Base-by-base conservation (phyloP, 1,284 basidiomycete genomes). In the Veloboletus limbatus region DNA sequence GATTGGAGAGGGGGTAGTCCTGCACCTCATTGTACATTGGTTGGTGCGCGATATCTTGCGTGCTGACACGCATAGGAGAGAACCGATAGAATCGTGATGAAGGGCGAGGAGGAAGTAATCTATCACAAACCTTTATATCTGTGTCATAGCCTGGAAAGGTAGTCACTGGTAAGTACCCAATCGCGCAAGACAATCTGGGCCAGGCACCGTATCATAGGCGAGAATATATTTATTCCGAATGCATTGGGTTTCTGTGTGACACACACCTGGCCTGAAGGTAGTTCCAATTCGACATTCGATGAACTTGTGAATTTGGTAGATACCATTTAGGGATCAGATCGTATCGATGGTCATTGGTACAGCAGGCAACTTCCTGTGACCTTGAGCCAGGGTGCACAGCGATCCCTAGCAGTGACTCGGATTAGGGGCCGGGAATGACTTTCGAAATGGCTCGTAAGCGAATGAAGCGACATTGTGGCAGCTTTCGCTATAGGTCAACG, bases 71-170 rank as follows among this genome's bases (percentile, higher is more conserved):
- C 47, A 52, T 52, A 14, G 25, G 22, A 16, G 11, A 8, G 8
- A 30, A 11, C 32, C 11, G 13, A 31, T 13, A 30, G 16, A 27
- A 27, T 22, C 8, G 14, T 14, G 4, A 16, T 10, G 28, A 27
- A 43, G 2, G 18, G 17, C 8, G 7, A 17, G n/a, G 20, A 33
- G 8, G 14, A n/a, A 40, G 16, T 2, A 14, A 24, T 6, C 8
- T 10, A 25, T 25, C 13, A 24, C 20, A 26, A 30, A 22, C 22
- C n/a, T 17, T 58, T 54, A 53, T 47, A 55, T 50, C n/a, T 18
- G 9, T 9, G 10, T 17, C 30, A 17, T 31, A n/a, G 8, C 16
- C 30, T 31, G 17, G 16, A 10, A 28, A 17, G 30, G 9, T 10
- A 10, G 7, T 16, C n/a, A 16, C 22, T n/a, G 13, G 27, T 4